Percentiles rank a stretch among this genome's conserved stretches.
Conservation (phyloP, 208 protist species). For the Crithidia mellificae region DNA sequence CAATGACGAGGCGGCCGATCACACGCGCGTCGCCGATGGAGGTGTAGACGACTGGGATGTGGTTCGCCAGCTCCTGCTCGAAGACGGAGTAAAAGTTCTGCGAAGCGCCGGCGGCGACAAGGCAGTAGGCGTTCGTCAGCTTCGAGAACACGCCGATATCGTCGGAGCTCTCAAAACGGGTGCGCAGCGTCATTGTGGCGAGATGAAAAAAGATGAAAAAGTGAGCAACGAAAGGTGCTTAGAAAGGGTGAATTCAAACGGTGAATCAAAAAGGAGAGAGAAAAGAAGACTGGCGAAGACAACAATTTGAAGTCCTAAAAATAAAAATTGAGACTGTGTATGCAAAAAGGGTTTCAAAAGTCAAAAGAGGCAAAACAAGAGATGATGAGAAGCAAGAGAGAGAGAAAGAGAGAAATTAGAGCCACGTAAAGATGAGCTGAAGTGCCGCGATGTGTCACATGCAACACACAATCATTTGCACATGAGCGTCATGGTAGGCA, state of each 20-base stretch:
- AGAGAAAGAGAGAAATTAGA: not conserved
- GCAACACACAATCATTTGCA: too few species aligned
- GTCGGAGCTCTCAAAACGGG: constrained; percentile 98
- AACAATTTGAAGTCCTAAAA: not conserved
- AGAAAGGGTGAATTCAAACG: too few species aligned
- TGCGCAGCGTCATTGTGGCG: constrained; percentile 87
- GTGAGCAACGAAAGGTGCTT: not conserved
- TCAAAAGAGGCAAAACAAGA: not conserved
- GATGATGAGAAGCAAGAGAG: not conserved
- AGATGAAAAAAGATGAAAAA: constrained; percentile 9
- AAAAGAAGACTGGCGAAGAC: not conserved
- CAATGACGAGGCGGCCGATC: constrained; percentile 96
- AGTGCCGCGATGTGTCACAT: too few species aligned
- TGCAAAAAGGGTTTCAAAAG: not conserved
- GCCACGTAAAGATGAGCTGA: too few species aligned
- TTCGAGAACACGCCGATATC: constrained; percentile 99
- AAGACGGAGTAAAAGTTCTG: constrained; percentile 99
- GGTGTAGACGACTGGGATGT: constrained; percentile 98
- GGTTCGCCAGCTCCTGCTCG: constrained; percentile 97
- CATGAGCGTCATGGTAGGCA: too few species aligned
- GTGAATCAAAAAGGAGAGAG: too few species aligned
- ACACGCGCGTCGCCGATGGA: constrained; percentile 96
- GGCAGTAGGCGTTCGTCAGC: constrained; percentile 99
- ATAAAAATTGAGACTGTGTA: too few species aligned
- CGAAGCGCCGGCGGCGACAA: constrained; percentile 95